Evolutionary conservation across 306 rosid genomes (phyloP).

Genomic region (Ochetophila trinervis): DNA sequence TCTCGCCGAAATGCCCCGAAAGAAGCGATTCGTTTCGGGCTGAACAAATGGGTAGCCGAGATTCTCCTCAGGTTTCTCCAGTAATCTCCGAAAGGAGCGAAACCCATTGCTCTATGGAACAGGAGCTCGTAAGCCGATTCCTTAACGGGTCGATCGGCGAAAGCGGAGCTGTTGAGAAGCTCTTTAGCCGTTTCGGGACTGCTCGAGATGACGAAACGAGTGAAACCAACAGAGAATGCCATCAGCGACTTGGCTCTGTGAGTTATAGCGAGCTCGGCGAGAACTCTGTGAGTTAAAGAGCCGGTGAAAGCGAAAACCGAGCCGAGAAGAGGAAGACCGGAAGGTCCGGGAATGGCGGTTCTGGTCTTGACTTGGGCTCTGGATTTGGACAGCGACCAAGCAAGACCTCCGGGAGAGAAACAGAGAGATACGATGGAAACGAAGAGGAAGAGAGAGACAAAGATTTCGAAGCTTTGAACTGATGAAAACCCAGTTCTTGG

Average conservation of each 20-base stretch:
- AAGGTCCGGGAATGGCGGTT: constrained; percentile 55
- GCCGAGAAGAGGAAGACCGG: constrained; percentile 45
- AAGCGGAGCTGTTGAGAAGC: constrained; percentile 49
- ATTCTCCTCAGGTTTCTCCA: constrained; percentile 80
- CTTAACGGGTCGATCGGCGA: constrained; percentile 70
- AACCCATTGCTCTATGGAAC: constrained; percentile 75
- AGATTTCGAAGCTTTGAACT: constrained; percentile 28
- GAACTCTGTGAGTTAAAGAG: constrained; percentile 36
- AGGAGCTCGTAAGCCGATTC: constrained; percentile 76
- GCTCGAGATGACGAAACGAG: constrained; percentile 57
- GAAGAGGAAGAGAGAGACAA: constrained; percentile 21
- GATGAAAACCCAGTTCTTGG: constrained; percentile 29
- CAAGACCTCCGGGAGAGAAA: constrained; percentile 61
- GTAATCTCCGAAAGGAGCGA: constrained; percentile 74
- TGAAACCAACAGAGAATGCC: constrained; percentile 66
- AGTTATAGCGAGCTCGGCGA: constrained; percentile 35
- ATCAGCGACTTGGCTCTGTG: constrained; percentile 42
- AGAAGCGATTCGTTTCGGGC: constrained; percentile 36
- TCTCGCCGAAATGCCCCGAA: constrained; percentile 35
- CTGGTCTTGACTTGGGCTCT: neutral
- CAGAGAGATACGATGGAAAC: constrained; percentile 23
- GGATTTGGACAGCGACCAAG: constrained; percentile 50
- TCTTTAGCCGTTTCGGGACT: constrained; percentile 67
- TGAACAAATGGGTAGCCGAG: constrained; percentile 51
- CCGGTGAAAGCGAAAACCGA: constrained; percentile 29